Percentiles rank a stretch among this genome's conserved stretches.
Conservation (phyloP, 2,329 filamentous ascomycete genomes). For the Didymella exigua region DNA sequence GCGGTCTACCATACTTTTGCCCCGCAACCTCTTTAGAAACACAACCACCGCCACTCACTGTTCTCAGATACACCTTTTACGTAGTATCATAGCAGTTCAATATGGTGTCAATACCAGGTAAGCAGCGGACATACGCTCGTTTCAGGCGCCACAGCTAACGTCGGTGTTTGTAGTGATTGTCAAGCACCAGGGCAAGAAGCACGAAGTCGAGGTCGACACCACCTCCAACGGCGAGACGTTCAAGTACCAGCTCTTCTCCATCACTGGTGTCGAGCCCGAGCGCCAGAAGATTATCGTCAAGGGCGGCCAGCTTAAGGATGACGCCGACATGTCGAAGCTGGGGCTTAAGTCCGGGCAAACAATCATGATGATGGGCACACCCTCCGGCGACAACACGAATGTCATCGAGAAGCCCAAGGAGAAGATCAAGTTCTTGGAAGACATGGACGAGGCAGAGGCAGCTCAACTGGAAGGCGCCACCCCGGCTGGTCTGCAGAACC, state of each 20-base stretch:
- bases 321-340: conserved; percentile 82
- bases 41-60: conserved; percentile 18
- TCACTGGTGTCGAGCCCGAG: conserved; percentile 94
- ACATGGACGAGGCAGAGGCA: conserved; percentile 94
- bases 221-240: conserved; percentile 86
- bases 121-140: background rate
- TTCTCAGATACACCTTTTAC: background rate
- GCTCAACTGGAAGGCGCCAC: conserved; percentile 82
- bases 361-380: conserved; percentile 97
- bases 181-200: conserved; percentile 93
- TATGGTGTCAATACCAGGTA: conserved; percentile 49
- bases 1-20: conserved; percentile 36
- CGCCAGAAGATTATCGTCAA: conserved; percentile 96
- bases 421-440: conserved; percentile 85
- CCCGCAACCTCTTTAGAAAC: conserved; percentile 34
- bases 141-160: conserved; percentile 28
- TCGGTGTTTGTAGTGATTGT: conserved; percentile 70
- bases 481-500: conserved; percentile 85
- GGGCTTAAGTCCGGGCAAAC: conserved; percentile 83
- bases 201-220: conserved; percentile 90
- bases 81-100: conserved; percentile 16
- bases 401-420: conserved; percentile 76
- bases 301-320: conserved; percentile 93
- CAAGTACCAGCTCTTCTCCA: conserved; percentile 92
- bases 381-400: conserved; percentile 66